Evolutionary conservation across 2,329 filamentous ascomycete species (phyloP), one percentile per base, ranked within the genome.

Genomic region (Fusarium verticillioides): DNA sequence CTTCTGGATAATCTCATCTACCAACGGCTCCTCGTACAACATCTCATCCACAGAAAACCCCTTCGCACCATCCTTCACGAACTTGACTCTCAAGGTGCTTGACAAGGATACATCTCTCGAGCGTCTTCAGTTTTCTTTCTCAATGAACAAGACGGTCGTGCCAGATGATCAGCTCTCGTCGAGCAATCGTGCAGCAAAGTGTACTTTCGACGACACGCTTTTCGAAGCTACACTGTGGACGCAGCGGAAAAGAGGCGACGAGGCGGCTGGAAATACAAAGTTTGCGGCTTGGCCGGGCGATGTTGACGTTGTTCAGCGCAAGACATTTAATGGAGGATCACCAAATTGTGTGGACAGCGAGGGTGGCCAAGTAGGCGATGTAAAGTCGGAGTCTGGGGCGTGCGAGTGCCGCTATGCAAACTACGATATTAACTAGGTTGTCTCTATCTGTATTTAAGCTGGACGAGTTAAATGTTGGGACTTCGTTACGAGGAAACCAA

Each of bases 191-290:
- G 83, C 84, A 5, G 84, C 87, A 3, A 85, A 84, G 46, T 93
- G 91, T 81, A 87, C 84, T 67, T 93, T 88, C 81, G 86, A 87
- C 61, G 79, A 83, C 36, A 91, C 90, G 1, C 83, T 81, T 2
- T 84, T 93, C 70, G 81, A 85, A 32, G 91, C 85, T 2, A 88
- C 85, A 7, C 80, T 93, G 4, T 93, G 91, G 82, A 92, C 89
- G n/a, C 79, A 83, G 3, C 79, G 82, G 6, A 77, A 80, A 42
- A 68, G 67, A 50, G 50, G 76, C 40, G 58, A 72, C 42, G 49
- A 75, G 43, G 61, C 61, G 37, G 56, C 56, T 37, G 62, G 39
- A 7, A 52, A 42, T 36, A 44, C 70, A 21, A 77, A 75, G 30
- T 86, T 84, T 73, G 73, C 80, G 19, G 74, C 80, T 3, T 92